Conservation (phyloP, 352 stramenopile genomes). For the Globisporangium spinosum region DNA sequence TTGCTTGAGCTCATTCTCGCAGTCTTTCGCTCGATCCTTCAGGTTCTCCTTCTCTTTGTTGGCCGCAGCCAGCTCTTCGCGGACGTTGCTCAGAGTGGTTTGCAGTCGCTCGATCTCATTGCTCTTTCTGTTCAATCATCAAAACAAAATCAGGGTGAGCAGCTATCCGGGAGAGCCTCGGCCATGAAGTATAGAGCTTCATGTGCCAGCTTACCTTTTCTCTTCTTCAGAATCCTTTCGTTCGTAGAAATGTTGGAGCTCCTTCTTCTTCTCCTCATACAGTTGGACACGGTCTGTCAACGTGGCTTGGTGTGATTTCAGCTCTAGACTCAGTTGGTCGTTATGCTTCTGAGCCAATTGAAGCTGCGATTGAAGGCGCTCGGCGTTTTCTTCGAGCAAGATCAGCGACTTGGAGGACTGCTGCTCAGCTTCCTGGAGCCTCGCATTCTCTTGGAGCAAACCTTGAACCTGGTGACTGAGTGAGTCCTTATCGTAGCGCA, state of each 20-base stretch:
- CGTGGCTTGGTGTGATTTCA: slow-evolving; percentile 47
- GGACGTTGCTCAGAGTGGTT: slow-evolving; percentile 37
- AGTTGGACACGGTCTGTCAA: slow-evolving; percentile 45
- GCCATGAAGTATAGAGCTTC: not conserved
- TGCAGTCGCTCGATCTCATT: slow-evolving; percentile 52
- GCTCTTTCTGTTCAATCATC: slow-evolving; percentile 32
- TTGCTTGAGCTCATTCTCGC: slow-evolving; percentile 43
- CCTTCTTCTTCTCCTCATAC: slow-evolving; percentile 67
- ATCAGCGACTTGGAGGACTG: slow-evolving; percentile 28
- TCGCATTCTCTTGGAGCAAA: slow-evolving; percentile 29
- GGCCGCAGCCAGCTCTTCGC: slow-evolving; percentile 44
- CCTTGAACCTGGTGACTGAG: slow-evolving; percentile 23
- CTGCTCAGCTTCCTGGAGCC: slow-evolving; percentile 36
- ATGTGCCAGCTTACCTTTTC: slow-evolving; percentile 26
- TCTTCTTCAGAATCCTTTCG: slow-evolving; percentile 53
- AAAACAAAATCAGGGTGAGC: slow-evolving; percentile 3
- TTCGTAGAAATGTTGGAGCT: slow-evolving; percentile 59
- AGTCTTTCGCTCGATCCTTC: slow-evolving; percentile 35
- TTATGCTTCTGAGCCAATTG: slow-evolving; percentile 51
- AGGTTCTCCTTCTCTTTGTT: slow-evolving; percentile 51
- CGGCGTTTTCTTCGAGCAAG: slow-evolving; percentile 31
- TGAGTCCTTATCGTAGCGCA: slow-evolving; percentile 21
- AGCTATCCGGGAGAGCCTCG: not conserved
- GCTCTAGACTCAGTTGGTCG: slow-evolving; percentile 51
- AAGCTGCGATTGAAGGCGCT: slow-evolving; percentile 48